Conservation (phyloP, 2,329 filamentous ascomycete genomes). For the Colletotrichum chlorophyti region DNA sequence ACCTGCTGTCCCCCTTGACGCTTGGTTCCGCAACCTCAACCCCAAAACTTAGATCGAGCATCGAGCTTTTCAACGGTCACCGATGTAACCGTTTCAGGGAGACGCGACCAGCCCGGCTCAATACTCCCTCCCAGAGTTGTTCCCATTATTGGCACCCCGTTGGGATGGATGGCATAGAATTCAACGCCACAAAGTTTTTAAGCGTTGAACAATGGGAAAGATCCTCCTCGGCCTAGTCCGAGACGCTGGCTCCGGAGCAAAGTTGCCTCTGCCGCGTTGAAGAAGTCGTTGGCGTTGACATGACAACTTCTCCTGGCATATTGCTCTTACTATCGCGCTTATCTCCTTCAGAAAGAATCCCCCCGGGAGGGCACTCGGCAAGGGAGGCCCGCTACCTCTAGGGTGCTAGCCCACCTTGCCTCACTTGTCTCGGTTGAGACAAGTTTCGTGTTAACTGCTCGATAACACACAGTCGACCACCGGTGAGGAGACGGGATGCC, state of each 20-base stretch:
- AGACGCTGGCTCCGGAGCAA: constrained; percentile 65
- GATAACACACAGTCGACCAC: no score
- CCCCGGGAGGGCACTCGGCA: constrained; percentile 39
- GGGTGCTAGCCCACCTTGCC: no score
- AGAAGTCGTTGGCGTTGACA: constrained; percentile 13
- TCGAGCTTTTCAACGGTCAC: constrained; percentile 40
- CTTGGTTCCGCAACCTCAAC: constrained; percentile 28
- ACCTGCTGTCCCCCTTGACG: constrained; percentile 41
- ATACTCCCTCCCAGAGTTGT: constrained; percentile 28
- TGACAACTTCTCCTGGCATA: constrained; percentile 37
- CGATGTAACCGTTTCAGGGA: constrained; percentile 42
- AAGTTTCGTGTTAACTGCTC: no score
- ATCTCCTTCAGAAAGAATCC: constrained; percentile 62
- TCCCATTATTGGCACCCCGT: constrained; percentile 30
- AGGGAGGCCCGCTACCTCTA: not conserved
- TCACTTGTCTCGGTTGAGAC: no score
- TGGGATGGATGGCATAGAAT: no score
- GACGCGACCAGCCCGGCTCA: constrained; percentile 60
- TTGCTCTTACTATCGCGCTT: constrained; percentile 63
- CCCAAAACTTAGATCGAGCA: constrained; percentile 37
- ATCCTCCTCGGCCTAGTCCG: constrained; percentile 61
- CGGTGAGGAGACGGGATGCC: no score
- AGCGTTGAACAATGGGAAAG: no score
- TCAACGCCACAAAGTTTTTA: no score
- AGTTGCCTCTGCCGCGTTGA: constrained; percentile 53